Conservation (phyloP, 2,329 filamentous ascomycete genomes). For the Fusarium oligoseptatum region DNA sequence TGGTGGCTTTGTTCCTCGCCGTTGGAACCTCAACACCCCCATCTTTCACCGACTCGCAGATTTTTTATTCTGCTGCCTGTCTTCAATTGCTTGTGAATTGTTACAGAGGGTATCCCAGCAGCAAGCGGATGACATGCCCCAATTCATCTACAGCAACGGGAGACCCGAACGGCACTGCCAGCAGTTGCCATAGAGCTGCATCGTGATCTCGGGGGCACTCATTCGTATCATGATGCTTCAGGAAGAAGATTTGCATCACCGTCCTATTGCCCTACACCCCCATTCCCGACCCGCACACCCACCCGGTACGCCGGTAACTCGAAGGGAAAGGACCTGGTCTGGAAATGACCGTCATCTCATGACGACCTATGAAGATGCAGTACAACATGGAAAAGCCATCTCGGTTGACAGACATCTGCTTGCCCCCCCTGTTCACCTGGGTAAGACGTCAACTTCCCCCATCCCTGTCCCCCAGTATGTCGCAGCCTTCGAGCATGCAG, state of each 20-base stretch:
- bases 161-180: constrained; percentile 9
- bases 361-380: constrained; percentile 6
- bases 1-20: constrained; percentile 24
- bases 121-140: constrained; percentile 23
- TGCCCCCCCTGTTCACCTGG: constrained; percentile 6
- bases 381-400: neutral
- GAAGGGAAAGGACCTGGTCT: neutral
- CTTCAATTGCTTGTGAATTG: neutral
- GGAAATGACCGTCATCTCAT: constrained; percentile 15
- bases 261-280: constrained; percentile 5
- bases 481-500: constrained; percentile 1
- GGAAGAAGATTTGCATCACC: constrained; percentile 1
- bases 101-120: neutral
- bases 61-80: constrained; percentile 3
- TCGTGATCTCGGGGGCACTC: neutral
- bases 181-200: neutral
- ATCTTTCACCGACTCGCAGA: neutral
- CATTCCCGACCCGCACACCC: neutral
- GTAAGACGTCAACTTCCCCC: constrained; percentile 13
- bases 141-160: constrained; percentile 9
- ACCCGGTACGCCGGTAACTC: constrained; percentile 3
- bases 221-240: constrained; percentile 3
- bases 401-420: neutral
- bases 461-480: constrained; percentile 12
- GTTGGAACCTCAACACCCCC: neutral